Evolutionary conservation across 768 basidiomycete species (phyloP).

Genomic region (Pleurotus ostreatus): DNA sequence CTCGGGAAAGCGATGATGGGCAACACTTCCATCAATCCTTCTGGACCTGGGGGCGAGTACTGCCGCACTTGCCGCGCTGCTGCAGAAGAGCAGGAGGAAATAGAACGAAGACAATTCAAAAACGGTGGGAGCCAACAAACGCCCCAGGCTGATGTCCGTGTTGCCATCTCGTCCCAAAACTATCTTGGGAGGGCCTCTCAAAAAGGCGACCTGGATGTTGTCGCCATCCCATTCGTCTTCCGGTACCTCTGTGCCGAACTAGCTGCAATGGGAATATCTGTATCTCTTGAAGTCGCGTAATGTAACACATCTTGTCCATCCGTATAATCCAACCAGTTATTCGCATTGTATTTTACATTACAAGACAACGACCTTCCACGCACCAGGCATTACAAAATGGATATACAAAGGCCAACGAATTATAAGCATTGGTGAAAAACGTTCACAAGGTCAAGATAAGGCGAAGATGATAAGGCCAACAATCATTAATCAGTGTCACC

Average conservation of each 20-base stretch:
- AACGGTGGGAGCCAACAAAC: conserved; percentile 45
- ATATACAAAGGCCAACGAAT: not conserved
- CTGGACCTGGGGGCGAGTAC: conserved; percentile 86
- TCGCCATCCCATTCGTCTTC: conserved; percentile 95
- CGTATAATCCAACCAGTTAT: not conserved
- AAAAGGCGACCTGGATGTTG: conserved; percentile 87
- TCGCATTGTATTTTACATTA: not conserved
- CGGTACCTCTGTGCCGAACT: conserved; percentile 92
- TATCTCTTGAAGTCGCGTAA: conserved; percentile 75
- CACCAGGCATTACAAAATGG: not conserved
- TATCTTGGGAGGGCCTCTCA: conserved; percentile 55
- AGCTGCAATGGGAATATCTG: conserved; percentile 96
- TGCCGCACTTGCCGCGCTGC: conserved; percentile 87
- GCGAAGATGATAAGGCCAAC: not conserved
- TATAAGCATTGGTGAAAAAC: not conserved
- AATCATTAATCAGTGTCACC: not conserved
- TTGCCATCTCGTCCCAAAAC: conserved; percentile 66
- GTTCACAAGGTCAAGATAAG: not conserved
- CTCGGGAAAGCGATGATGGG: conserved; percentile 62
- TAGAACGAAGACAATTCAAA: conserved; percentile 54
- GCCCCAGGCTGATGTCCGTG: conserved; percentile 49
- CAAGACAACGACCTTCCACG: not conserved
- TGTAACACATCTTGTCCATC: not conserved
- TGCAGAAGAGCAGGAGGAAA: conserved; percentile 60
- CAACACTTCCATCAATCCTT: conserved; percentile 45